Conservation (phyloP, 2,329 filamentous ascomycete genomes). For the Neofusicoccum sp. region DNA sequence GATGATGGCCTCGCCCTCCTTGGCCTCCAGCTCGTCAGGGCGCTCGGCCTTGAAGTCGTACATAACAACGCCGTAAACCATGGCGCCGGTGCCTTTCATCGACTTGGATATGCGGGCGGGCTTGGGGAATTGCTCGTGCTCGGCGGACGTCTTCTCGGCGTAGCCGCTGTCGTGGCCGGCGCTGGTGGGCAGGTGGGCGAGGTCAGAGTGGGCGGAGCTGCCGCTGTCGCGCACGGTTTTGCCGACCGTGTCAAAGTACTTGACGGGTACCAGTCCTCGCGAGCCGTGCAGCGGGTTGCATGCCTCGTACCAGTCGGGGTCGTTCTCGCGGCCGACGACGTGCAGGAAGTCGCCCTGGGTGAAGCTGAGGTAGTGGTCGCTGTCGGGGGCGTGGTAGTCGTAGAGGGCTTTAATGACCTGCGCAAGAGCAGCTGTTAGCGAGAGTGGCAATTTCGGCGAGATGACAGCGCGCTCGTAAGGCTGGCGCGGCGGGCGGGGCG, state of each 20-base stretch:
- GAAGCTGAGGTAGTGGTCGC: slow-evolving; percentile 71
- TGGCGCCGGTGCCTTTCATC: slow-evolving; percentile 63
- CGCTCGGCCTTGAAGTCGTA: slow-evolving; percentile 95
- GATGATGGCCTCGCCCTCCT: slow-evolving; percentile 93
- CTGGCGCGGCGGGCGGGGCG: slow-evolving; percentile 11
- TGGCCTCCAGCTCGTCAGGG: slow-evolving; percentile 93
- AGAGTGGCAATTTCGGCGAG: slow-evolving; percentile 23
- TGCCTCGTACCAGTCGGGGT: slow-evolving; percentile 95
- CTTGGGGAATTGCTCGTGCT: slow-evolving; percentile 20
- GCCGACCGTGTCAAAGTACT: slow-evolving; percentile 88
- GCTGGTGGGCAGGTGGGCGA: slow-evolving; percentile 47
- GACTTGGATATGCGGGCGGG: slow-evolving; percentile 38
- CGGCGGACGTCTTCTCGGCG: slow-evolving; percentile 51
- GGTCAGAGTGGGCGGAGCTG: slow-evolving; percentile 38
- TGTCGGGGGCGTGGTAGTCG: slow-evolving; percentile 74
- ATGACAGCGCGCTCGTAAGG: slow-evolving; percentile 17
- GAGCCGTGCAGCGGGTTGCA: slow-evolving; percentile 91
- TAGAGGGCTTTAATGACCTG: slow-evolving; percentile 97
- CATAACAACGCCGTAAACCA: slow-evolving; percentile 95
- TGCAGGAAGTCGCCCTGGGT: slow-evolving; percentile 96
- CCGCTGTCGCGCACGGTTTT: slow-evolving; percentile 89
- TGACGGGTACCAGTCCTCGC: slow-evolving; percentile 86
- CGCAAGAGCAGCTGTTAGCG: slow-evolving; percentile 22
- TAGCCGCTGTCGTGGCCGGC: slow-evolving; percentile 91
- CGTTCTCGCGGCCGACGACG: slow-evolving; percentile 93